Conservation (phyloP, 2,329 filamentous ascomycete genomes). For the Epichloe bromicola region DNA sequence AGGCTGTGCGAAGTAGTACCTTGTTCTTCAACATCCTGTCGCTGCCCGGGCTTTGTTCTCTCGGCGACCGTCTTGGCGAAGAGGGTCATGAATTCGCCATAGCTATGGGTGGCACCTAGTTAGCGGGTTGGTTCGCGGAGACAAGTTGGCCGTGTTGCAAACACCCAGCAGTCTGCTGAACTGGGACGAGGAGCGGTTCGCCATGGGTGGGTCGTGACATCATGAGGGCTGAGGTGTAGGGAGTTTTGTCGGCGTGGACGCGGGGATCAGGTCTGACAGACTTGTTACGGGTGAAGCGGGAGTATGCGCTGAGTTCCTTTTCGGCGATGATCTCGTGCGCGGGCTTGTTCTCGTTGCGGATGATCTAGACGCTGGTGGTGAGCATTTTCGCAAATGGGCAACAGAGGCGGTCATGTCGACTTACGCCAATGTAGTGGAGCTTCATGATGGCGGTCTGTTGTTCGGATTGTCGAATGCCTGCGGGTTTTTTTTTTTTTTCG, state of each 20-base stretch:
- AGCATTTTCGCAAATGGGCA: slow-evolving; percentile 4
- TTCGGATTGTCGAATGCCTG: background rate
- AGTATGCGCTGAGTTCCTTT: slow-evolving; percentile 67
- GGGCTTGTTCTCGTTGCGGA: slow-evolving; percentile 67
- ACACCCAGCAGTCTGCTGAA: background rate
- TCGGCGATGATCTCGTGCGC: slow-evolving; percentile 65
- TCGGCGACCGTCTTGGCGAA: slow-evolving; percentile 83
- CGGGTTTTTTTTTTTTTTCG: background rate
- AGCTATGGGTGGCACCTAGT: slow-evolving; percentile 14
- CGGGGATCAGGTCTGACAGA: slow-evolving; percentile 23
- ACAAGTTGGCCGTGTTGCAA: background rate
- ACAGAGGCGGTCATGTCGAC: slow-evolving; percentile 19
- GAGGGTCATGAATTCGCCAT: slow-evolving; percentile 63
- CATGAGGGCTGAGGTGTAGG: background rate
- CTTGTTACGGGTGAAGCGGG: slow-evolving; percentile 64
- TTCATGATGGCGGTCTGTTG: slow-evolving; percentile 48
- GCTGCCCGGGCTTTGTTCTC: slow-evolving; percentile 65
- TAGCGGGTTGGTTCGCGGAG: slow-evolving; percentile 3
- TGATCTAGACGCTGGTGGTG: slow-evolving; percentile 43
- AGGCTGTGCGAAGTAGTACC: slow-evolving; percentile 29
- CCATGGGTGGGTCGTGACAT: background rate
- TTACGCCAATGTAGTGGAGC: slow-evolving; percentile 76
- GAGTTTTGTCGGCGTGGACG: background rate
- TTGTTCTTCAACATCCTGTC: slow-evolving; percentile 77
- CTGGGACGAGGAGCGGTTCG: background rate